Evolutionary conservation across 768 basidiomycete genomes (phyloP), one percentile per base, ranked within the genome.

Genomic region (Artomyces pyxidatus): DNA sequence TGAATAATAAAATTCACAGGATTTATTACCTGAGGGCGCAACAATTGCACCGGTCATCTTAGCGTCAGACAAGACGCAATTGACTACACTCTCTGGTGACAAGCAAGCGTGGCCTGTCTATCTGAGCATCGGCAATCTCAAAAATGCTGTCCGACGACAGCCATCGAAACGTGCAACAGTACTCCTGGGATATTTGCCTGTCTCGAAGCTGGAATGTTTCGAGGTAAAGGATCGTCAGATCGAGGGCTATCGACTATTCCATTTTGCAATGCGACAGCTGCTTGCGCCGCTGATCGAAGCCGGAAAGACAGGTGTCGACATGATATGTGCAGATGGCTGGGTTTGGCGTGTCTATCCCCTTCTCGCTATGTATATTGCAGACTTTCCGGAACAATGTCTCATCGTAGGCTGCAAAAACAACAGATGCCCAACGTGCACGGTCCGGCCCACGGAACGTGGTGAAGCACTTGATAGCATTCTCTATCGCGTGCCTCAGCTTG

Each of bases 31-130:
- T 37, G n/a, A 1, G 9, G 56, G 51, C 6, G 66, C 65, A 1
- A 66, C 70, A 3, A 59, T 73, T 6, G 56, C 69, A 0, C 74
- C 74, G 0, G 42, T 78, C 6, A 73, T 77, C n/a, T 55, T 78
- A 2, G 65, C 71, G 0, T 65, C 72, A 0, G 72, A 78, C 58
- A 76, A 75, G 42, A 76, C 72, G 0, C 61, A 67, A 44, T 56
- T 75, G 0, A 70, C 70, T 0, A 50, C 58, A 0, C 71, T 75
- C 48, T 52, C 59, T 6, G 55, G 66, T 2, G 67, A 71, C 48
- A 72, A 75, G 50, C 45, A 52, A 16, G 69, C 71, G 9, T 76
- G 68, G 55, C 75, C 75, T 0, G 66, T 76, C 0, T 76, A 76
- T 54, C 48, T 74, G 0, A 69, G 70, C 2, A 60, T 73, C 25